Base-by-base conservation (phyloP, 2,329 filamentous ascomycete species). In the Ilyonectria robusta region DNA sequence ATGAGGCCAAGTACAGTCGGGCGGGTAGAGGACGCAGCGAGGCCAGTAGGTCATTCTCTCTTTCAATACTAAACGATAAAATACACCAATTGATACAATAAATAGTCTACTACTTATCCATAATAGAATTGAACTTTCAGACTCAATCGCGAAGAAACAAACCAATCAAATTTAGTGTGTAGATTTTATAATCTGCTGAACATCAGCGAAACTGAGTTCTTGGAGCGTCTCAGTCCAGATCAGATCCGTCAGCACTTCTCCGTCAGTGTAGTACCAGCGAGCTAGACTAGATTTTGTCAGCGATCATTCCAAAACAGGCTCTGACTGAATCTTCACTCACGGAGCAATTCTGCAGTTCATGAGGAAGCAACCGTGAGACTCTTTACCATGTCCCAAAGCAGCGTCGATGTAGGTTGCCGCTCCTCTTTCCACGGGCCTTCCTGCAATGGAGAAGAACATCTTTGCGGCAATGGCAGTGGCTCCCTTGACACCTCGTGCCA, bases 281-380 rank as follows among this genome's bases (percentile, higher is more conserved):
- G 71, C 44, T 19, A 74, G 33, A n/a, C 72, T 74, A 31, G 6
- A 33, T 8, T 26, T 11, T 2, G 42, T 42, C 44, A 64, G 21
- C 9, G 3, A 11, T 6, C 2, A 11, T 2, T 6, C 4, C 8
- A 4, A 2, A 3, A 5, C 10, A 2, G 3, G 6, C 8, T 9
- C 31, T 9, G 11, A 33, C 1, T 2, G 31, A 33, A 33, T 3
- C 3, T 1, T 37, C 1, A 9, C 72, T 64, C 47, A 74, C 72
- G 72, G 72, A 0, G 72, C 64, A 57, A 74, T 62, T 1, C 82
- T 75, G 80, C 84, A 87, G 54, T 83, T 82, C 79, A 84, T 85
- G 1, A 87, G 46, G 65, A 84, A 87, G 50, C 82, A 84, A 0
- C 85, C 86, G 70, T 89, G 86, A 0, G 83, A 84, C 71, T 87